Conservation (phyloP, 2,329 filamentous ascomycete species). For the Colletotrichum somersetense region DNA sequence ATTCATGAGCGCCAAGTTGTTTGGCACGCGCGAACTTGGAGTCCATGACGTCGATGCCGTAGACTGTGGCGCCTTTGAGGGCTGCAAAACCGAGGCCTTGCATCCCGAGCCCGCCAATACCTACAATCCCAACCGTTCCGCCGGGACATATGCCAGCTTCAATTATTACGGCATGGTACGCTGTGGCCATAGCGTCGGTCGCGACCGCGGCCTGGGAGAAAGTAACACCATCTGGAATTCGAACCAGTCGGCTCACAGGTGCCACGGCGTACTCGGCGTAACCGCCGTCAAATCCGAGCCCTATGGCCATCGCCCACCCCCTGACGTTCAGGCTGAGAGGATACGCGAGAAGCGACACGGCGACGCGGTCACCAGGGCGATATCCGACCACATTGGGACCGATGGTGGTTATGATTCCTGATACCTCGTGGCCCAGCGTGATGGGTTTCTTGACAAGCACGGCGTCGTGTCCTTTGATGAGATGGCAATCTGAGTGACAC, state of each 20-base stretch:
- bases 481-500: conserved; percentile 29
- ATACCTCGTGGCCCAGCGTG: conserved; percentile 31
- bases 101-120: conserved; percentile 54
- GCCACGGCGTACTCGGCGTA: conserved; percentile 19
- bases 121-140: conserved; percentile 55
- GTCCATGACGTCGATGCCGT: conserved; percentile 22
- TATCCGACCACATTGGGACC: conserved; percentile 4
- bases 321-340: neutral
- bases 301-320: conserved; percentile 2
- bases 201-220: conserved; percentile 52
- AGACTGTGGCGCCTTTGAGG: conserved; percentile 26
- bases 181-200: conserved; percentile 56
- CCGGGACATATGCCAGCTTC: conserved; percentile 50
- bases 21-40: conserved; percentile 19
- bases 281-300: conserved; percentile 23
- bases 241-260: neutral
- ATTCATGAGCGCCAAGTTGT: conserved; percentile 9
- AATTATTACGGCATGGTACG: conserved; percentile 54
- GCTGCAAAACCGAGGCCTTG: conserved; percentile 6
- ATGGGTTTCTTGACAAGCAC: conserved; percentile 19
- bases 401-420: conserved; percentile 8
- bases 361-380: conserved; percentile 9
- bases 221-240: conserved; percentile 41
- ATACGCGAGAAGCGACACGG: conserved; percentile 6
- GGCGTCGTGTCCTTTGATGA: neutral